A percentile compares a stretch with the other conserved stretches of the same genome.
Conservation (phyloP, 257 asterid species). For the Solanum pennellii region DNA sequence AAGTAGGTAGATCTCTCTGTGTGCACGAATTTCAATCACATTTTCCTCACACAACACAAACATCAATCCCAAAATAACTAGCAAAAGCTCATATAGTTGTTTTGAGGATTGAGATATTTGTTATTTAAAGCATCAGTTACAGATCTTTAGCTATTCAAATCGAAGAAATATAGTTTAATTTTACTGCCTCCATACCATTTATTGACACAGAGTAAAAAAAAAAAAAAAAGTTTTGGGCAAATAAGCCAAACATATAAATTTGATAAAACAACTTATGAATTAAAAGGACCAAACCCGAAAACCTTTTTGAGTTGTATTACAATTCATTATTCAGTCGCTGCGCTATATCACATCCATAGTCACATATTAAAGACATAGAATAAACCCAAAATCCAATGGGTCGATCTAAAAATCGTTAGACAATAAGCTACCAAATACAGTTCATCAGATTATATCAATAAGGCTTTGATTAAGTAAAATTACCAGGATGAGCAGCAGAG, state of each 20-base stretch:
- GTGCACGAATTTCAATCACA: not conserved
- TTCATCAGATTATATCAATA: not conserved
- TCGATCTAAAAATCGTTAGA: not conserved
- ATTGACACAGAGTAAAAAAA: not conserved
- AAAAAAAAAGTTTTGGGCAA: not conserved
- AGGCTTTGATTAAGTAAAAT: not conserved
- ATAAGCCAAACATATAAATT: not conserved
- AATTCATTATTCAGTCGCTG: not conserved
- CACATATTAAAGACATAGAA: not conserved
- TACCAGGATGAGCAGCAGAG: constrained; percentile 15
- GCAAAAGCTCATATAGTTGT: not conserved
- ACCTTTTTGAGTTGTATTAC: not conserved
- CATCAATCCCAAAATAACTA: not conserved
- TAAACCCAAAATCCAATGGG: not conserved
- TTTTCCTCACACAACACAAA: not conserved
- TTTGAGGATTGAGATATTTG: not conserved
- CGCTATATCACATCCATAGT: not conserved
- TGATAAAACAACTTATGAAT: not conserved
- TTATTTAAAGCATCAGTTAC: not conserved
- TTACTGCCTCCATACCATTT: not conserved
- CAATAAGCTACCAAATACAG: not conserved
- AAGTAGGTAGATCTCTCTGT: not conserved
- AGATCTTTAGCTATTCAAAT: not conserved
- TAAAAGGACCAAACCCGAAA: not conserved
- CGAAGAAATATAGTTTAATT: not conserved